Conservation (phyloP, 768 basidiomycete genomes). For the Gautieria morchelliformis region DNA sequence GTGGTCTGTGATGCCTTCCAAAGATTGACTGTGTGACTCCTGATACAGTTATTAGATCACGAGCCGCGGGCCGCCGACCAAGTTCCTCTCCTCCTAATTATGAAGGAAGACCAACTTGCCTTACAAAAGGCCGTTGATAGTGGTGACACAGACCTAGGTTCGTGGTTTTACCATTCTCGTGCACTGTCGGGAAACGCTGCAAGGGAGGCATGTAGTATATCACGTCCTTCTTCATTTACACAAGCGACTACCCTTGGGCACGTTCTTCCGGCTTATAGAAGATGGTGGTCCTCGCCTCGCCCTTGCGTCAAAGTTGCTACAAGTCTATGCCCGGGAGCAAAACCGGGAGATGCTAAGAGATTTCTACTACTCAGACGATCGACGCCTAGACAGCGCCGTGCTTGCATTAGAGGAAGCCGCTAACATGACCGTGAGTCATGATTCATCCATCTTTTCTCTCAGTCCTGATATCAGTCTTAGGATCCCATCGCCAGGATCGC, state of each 20-base stretch:
- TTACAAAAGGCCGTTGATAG: constrained; percentile 86
- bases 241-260: constrained; percentile 72
- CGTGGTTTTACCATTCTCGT: constrained; percentile 11
- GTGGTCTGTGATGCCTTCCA: background rate
- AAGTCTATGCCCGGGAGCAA: constrained; percentile 86
- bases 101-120: constrained; percentile 91
- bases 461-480: constrained; percentile 28
- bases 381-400: constrained; percentile 88
- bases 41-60: constrained; percentile 71
- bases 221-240: constrained; percentile 86
- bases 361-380: constrained; percentile 96
- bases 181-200: background rate
- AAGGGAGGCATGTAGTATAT: constrained; percentile 52
- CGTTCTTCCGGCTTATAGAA: constrained; percentile 91
- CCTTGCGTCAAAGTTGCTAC: constrained; percentile 69
- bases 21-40: background rate
- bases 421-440: constrained; percentile 43
- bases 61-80: constrained; percentile 85
- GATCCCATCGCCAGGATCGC: constrained; percentile 63
- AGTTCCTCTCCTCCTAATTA: constrained; percentile 82
- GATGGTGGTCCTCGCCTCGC: constrained; percentile 71
- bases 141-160: constrained; percentile 91
- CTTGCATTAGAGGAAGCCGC: constrained; percentile 78
- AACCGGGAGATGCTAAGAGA: constrained; percentile 88
- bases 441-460: background rate